Base-by-base conservation (phyloP, 148 eudicot species). In the Nepenthes mirabilis region DNA sequence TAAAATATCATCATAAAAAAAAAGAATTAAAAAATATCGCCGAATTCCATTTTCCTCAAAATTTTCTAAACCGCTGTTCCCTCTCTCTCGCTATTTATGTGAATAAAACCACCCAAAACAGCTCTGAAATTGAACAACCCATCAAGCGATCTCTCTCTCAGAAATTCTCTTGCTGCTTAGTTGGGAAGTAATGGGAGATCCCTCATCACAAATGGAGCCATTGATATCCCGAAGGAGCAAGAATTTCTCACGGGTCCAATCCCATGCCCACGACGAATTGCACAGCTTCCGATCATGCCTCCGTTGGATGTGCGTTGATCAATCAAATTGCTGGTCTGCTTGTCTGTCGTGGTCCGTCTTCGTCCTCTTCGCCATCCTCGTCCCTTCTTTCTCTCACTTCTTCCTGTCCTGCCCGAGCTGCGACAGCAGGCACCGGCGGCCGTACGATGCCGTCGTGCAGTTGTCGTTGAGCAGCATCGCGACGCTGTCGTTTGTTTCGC, bases 221-320 rank as follows among this genome's bases (percentile, higher is more conserved):
- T 40, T 40, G 8, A 40, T 40, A 4, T 8, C 45, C 8, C 6
- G 45, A 40, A 40, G 8, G 8, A 40, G 14, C 34, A 66, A 65
- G 56, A 43, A 58, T 9, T 77, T 68, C 61, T 47, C 61, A 2
- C 66, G 97, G 0, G 54, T 58, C 56, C 54, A 67, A 2, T 91
- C 98, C 0, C 73, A 86, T 65, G 81, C 83, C 1, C 57, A 65
- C 34, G 98, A 91, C 61, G 98, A 91, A 54, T 59, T 91, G 1
- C 77, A 68, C 0, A 70, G 75, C 52, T 88, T 88, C 65, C 70
- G 98, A 1, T 57, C 78, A 1, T 91, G 88, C 71, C 81, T 91
- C 2, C 70, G 73, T 5, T 88, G 78, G 76, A 79, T 91, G 82
- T 91, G 96, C 66, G 95, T 88, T 1, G 98, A 91, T 54, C 98